Evolutionary conservation across 345 rosid genomes (phyloP).

Genomic region (Eucalyptus leucophloia): DNA sequence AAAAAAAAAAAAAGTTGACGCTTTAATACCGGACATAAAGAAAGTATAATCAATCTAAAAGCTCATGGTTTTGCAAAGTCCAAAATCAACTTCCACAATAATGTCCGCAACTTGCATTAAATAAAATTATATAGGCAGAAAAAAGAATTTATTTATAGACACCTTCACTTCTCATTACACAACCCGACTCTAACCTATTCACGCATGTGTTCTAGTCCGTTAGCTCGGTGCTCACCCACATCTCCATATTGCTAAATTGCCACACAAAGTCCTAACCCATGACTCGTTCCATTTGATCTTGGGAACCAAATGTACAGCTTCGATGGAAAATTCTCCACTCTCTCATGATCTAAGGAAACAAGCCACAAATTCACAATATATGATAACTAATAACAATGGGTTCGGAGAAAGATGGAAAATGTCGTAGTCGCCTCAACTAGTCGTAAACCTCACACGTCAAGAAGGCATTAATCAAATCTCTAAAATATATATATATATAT

Average conservation of each 20-base stretch:
- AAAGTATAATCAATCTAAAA: no score
- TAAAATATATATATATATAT: no score
- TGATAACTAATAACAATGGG: background rate
- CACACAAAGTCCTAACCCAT: no score
- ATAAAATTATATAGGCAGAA: background rate
- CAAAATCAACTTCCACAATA: no score
- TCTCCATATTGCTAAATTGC: no score
- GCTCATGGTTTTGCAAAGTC: no score
- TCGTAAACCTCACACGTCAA: background rate
- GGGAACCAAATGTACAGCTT: no score
- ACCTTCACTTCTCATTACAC: background rate
- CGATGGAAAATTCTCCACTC: background rate
- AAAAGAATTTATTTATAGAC: no score
- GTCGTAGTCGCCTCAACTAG: background rate
- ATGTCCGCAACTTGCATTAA: no score
- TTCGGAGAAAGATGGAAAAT: background rate
- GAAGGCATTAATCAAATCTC: background rate
- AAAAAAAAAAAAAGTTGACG: no score
- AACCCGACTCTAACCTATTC: background rate
- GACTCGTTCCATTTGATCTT: background rate
- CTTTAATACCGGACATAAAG: no score
- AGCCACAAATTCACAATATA: background rate
- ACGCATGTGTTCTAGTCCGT: background rate
- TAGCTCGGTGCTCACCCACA: background rate
- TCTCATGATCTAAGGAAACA: background rate